Evolutionary conservation across 768 basidiomycete genomes (phyloP), one percentile per base, ranked within the genome.

Genomic region (Phanerochaete sordida): DNA sequence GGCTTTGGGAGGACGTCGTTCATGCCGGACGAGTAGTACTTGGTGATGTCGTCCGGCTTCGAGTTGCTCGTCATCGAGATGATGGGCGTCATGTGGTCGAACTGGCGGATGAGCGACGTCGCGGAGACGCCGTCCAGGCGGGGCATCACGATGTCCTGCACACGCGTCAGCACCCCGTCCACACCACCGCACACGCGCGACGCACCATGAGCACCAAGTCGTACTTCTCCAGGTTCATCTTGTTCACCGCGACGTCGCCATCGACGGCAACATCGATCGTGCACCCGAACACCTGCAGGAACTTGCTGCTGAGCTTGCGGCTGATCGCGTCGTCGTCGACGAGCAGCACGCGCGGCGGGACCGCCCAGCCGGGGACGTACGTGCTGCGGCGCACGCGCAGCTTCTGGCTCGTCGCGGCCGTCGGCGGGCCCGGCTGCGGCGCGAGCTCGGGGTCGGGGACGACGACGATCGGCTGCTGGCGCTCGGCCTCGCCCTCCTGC

Each of bases 41-140:
- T 91, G 85, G 95, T 87, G 62, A 96, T 89, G 73, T 96, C 91
- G 74, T 90, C 88, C 27, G 95, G 94, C 66, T 93, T 90, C 57
- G 91, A 93, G 72, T 95, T 96, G 68, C 87, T 89, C 55, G 95
- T 98, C 96, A 98, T 98, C 24, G 94, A 96, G 64, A 98, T 97
- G 71, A 98, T 98, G 4, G 96, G 96, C 44, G 95, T 97, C 77
- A 88, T 89, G 59, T 87, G 85, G 75, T 98, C 95, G 70, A 98
- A 98, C 75, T 95, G 92, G 19, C 96, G 82, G 65, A 98, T 97
- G 66, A 98, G 73, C 59, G 87, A 93, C 37, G 96, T 98, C 11
- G 96, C 96, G 2, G 88, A 87, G 27, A 95, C 86, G 28, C 94
- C 93, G 63, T 94, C 88, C 66, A 92, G 76, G 70, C 90, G 89